Conservation (phyloP, 202 grass and related monocot species). For the Cymbopogon flexuosus region DNA sequence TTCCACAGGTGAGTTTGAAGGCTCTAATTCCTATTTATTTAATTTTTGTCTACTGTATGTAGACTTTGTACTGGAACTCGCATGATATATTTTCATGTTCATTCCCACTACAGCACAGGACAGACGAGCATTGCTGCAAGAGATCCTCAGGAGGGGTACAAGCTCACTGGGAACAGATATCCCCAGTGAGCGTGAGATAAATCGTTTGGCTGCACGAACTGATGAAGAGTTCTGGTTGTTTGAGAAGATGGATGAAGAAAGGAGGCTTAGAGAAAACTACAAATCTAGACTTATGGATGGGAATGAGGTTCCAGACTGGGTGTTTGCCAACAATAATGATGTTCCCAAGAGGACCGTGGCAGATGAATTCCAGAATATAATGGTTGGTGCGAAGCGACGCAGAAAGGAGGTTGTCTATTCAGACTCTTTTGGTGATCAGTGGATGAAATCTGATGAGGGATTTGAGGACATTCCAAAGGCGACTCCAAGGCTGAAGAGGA, state of each 20-base stretch:
- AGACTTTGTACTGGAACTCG: slow-evolving; percentile 3
- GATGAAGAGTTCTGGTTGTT: slow-evolving; percentile 97
- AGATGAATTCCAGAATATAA: slow-evolving; percentile 36
- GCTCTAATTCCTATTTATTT: slow-evolving; percentile 4
- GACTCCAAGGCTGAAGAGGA: slow-evolving; percentile 58
- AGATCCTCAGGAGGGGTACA: slow-evolving; percentile 92
- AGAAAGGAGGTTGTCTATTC: slow-evolving; percentile 93
- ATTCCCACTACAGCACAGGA: slow-evolving; percentile 69
- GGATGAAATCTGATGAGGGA: slow-evolving; percentile 81
- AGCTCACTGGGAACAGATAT: slow-evolving; percentile 92
- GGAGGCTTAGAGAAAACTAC: slow-evolving; percentile 80
- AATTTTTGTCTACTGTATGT: not conserved
- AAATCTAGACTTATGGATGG: slow-evolving; percentile 88
- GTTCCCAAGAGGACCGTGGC: slow-evolving; percentile 31
- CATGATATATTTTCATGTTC: slow-evolving; percentile 26
- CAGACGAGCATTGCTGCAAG: slow-evolving; percentile 77
- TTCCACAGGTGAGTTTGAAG: slow-evolving; percentile 63
- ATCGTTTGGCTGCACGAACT: slow-evolving; percentile 78
- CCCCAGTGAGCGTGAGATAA: slow-evolving; percentile 95
- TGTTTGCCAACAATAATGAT: slow-evolving; percentile 51
- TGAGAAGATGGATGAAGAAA: slow-evolving; percentile 99
- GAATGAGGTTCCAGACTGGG: slow-evolving; percentile 90
- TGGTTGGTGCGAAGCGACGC: slow-evolving; percentile 57
- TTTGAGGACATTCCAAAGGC: slow-evolving; percentile 63
- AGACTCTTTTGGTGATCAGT: slow-evolving; percentile 75